Conservation (phyloP, 768 basidiomycete species). For the Gymnopilus junonius region DNA sequence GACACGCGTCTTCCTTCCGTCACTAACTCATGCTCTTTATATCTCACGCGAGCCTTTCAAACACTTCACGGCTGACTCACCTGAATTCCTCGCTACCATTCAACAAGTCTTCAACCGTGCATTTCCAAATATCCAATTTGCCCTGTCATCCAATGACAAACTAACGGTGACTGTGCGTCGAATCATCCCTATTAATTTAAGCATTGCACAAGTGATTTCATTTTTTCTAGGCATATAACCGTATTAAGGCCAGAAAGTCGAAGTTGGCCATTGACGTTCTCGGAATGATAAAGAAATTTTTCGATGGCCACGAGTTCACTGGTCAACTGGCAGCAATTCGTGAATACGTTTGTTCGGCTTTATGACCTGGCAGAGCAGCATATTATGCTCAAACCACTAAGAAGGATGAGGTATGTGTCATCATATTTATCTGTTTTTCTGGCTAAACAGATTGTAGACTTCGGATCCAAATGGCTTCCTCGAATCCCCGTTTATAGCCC, state of each 20-base stretch:
- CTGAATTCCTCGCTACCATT: slow-evolving; percentile 12
- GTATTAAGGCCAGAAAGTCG: no score
- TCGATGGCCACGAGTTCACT: background rate
- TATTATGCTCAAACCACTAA: slow-evolving; percentile 14
- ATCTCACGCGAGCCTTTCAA: slow-evolving; percentile 20
- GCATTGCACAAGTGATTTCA: no score
- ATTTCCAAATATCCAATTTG: slow-evolving; percentile 16
- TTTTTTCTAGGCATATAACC: no score
- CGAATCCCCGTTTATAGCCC: slow-evolving; percentile 10
- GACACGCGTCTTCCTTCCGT: slow-evolving; percentile 20
- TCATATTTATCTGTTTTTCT: background rate
- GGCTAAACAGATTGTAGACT: background rate
- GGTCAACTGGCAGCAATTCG: background rate
- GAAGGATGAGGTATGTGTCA: background rate
- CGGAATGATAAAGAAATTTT: slow-evolving; percentile 6
- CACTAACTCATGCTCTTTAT: slow-evolving; percentile 23
- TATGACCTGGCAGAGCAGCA: slow-evolving; percentile 5
- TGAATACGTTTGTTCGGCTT: slow-evolving; percentile 9
- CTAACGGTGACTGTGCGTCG: background rate
- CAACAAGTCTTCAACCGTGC: slow-evolving; percentile 14
- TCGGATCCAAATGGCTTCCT: slow-evolving; percentile 18
- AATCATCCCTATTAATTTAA: background rate
- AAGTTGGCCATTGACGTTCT: no score
- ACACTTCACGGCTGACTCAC: slow-evolving; percentile 10
- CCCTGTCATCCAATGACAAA: background rate